A percentile compares a stretch with the other conserved stretches of the same genome.
Evolutionary conservation across 2,329 filamentous ascomycete genomes (phyloP).

Genomic region (Grosmannia clavigera): DNA sequence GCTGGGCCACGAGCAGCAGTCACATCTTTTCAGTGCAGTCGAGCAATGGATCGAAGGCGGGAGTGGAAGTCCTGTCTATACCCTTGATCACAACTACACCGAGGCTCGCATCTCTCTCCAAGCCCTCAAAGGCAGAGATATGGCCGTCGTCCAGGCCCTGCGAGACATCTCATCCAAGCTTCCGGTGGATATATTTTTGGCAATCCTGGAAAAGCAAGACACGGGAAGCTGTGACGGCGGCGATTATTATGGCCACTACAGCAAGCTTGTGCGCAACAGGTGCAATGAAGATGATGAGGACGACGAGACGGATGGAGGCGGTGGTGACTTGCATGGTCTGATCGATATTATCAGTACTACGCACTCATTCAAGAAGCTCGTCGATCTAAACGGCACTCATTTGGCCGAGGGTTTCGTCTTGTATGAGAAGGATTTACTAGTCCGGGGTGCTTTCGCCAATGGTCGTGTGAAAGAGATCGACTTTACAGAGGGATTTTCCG

Average conservation of each 20-base stretch:
- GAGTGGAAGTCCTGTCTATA: constrained; percentile 5
- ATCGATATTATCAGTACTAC: not conserved
- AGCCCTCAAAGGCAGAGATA: not conserved
- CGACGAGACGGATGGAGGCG: not conserved
- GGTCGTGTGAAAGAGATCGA: not conserved
- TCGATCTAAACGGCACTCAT: not conserved
- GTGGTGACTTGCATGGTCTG: not conserved
- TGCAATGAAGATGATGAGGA: not conserved
- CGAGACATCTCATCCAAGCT: not conserved
- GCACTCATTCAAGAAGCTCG: not conserved
- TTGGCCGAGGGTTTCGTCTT: not conserved
- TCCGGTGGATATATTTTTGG: not conserved
- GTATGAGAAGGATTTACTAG: not conserved
- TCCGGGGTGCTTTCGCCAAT: not conserved
- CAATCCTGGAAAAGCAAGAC: not conserved
- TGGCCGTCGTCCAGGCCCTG: not conserved
- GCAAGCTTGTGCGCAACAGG: not conserved
- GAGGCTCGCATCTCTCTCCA: not conserved
- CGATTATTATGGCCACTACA: not conserved
- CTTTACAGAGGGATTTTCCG: not conserved
- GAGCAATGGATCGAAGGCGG: not conserved
- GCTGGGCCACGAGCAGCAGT: not conserved
- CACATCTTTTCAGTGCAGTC: not conserved
- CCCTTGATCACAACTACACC: constrained; percentile 16
- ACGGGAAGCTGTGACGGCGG: not conserved